Evolutionary conservation across 345 rosid genomes (phyloP), one percentile per base, ranked within the genome.

Genomic region (Ceriops tagal): DNA sequence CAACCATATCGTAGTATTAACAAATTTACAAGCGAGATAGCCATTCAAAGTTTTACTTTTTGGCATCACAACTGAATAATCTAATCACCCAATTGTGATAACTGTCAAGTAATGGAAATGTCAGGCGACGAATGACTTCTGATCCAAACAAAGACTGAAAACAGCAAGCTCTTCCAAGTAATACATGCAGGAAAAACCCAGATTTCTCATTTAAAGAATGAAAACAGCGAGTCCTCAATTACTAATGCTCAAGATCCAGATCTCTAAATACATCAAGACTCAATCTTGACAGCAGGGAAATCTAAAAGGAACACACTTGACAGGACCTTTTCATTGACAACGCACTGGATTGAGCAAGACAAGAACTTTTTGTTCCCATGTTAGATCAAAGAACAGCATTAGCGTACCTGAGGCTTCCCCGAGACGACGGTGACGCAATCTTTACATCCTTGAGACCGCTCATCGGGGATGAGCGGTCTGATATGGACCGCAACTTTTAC

Each of bases 401-500:
- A 34, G 46, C 68, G 79, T 77, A 93, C 99, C 99, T 96, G 99
- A 32, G 98, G 96, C 88, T 96, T 92, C 69, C 96, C 98, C 6
- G 89, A 35, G 32, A 86, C 81, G 59, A 92, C 91, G 72, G 91
- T 79, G 82, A 96, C 97, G 59, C 99, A 96, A 76, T 96, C 99
- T 77, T 90, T 80, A 81, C 98, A 96, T 1, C 99, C 99, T 74
- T 90, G 96, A 62, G 90, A 82, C 64, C 80, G 79, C 79, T 96
- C 99, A 53, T 96, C 99, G 30, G 87, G 92, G 75, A 96, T 90
- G 65, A 96, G 92, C 18, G 99, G 99, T 73, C 99, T 83, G n/a
- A 96, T 73, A 61, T 96, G 99, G 60, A 96, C 97, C 15, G 99
- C 93, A 65, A 96, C 99, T 73, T 92, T 96, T 27, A 96, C 98